Base-by-base conservation (phyloP, 768 basidiomycete genomes). In the Psilocybe sp. region DNA sequence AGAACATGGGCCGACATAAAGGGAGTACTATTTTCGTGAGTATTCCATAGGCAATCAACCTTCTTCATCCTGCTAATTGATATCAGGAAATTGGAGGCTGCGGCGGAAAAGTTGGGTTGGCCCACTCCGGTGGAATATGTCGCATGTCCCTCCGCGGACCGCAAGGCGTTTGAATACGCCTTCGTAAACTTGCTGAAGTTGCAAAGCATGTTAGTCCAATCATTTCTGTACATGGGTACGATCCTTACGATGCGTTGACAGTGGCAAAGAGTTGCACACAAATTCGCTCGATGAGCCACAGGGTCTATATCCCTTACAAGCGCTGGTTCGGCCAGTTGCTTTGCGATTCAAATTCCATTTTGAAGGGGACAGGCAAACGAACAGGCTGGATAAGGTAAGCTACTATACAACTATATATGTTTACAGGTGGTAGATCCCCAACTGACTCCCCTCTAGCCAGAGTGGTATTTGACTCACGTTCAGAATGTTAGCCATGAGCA, bases 331-430 rank as follows among this genome's bases (percentile, higher is more conserved):
- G 39, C 90, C 95, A 1, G 77, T 99, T 43, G 74, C 87, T 1
- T 68, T 92, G 52, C 81, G 97, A 15, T 99, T 98, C 75, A 91
- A 88, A 60, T 99, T 88, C 64, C 97, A 99, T 62, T 98, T 98
- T 54, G 93, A 98, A 50, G 84, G 89, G 0, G 75, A 80, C 14
- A 76, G 92, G 33, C 81, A 84, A 56, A 99, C 97, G 0, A 99
- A 98, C 66, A 78, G 91, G 45, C 66, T 93, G 9, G 96, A 98
- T 70, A 98, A 98, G 82, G 94, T 89, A 45, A 44, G 50, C 42
- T 37, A 28, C 16, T 10, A 20, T 3, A 15, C 32, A 15, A 20
- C 32, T 20, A 13, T 36, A 15, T 46, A 45, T 35, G 19, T 13
- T 13, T 40, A 32, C 15, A 28, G 9, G 34, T 47, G 32, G 41